Percentiles rank a stretch among this genome's conserved stretches.
Evolutionary conservation across 768 basidiomycete genomes (phyloP).

Genomic region (Agrocybe chaxingu): DNA sequence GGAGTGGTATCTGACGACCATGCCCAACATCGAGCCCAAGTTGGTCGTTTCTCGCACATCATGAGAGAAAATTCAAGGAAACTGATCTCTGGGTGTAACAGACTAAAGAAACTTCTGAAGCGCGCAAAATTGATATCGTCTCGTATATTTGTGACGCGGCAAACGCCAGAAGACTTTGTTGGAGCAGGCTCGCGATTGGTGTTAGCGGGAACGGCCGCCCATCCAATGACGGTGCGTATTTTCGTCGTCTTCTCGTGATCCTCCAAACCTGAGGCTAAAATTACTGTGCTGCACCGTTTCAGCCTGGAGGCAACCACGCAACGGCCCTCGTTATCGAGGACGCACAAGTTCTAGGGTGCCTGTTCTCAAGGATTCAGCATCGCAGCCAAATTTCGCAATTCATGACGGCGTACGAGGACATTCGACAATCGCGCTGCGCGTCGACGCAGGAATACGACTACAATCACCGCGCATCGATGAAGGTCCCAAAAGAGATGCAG

Average conservation of each 20-base stretch:
- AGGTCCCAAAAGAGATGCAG: conserved; percentile 40
- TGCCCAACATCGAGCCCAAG: conserved; percentile 32
- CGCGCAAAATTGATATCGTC: conserved; percentile 25
- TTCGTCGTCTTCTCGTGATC: background rate
- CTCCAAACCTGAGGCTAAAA: too few relatives aligned
- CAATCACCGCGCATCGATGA: conserved; percentile 39
- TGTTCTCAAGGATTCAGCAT: conserved; percentile 49
- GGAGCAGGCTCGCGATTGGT: conserved; percentile 44
- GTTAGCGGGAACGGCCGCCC: conserved; percentile 57
- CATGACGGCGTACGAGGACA: conserved; percentile 53
- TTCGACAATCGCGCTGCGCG: conserved; percentile 46
- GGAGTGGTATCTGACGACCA: conserved; percentile 30
- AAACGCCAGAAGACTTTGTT: conserved; percentile 43
- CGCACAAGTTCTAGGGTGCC: conserved; percentile 50
- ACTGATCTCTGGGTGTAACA: conserved; percentile 2
- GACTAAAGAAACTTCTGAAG: conserved; percentile 30
- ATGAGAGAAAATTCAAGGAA: too few relatives aligned
- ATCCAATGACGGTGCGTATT: conserved; percentile 44
- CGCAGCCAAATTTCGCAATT: conserved; percentile 46
- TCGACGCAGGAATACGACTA: conserved; percentile 40
- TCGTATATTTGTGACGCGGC: conserved; percentile 25
- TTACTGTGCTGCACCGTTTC: background rate
- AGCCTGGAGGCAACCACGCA: conserved; percentile 54
- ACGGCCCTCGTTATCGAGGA: conserved; percentile 56
- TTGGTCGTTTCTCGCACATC: conserved; percentile 3